Evolutionary conservation across 2,329 filamentous ascomycete species (phyloP).

Genomic region (Fusarium phyllophilum): DNA sequence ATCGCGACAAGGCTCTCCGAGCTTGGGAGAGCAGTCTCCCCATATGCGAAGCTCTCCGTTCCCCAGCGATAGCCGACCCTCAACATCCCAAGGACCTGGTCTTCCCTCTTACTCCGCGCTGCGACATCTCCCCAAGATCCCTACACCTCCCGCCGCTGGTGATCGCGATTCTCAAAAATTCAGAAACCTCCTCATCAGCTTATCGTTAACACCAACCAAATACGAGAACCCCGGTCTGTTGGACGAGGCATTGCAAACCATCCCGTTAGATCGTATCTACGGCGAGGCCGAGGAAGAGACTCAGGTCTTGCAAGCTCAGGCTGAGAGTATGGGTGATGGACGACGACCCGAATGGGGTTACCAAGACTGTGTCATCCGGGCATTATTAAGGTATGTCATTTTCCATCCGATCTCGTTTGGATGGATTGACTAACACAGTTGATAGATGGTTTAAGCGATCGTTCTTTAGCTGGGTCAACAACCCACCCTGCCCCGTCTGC

Average conservation of each 20-base stretch:
- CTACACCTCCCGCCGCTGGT: constrained; percentile 74
- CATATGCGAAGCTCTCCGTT: constrained; percentile 56
- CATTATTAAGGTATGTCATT: constrained; percentile 77
- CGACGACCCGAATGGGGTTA: constrained; percentile 92
- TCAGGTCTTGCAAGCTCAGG: constrained; percentile 87
- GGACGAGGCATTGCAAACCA: constrained; percentile 87
- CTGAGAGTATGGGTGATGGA: constrained; percentile 84
- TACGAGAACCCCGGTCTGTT: constrained; percentile 96
- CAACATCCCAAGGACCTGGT: constrained; percentile 57
- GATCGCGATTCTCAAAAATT: constrained; percentile 79
- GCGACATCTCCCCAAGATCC: constrained; percentile 65
- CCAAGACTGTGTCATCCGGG: constrained; percentile 93
- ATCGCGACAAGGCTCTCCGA: constrained; percentile 69
- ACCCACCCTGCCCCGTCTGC: constrained; percentile 86
- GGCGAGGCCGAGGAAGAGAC: constrained; percentile 93
- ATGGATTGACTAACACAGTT: constrained; percentile 28
- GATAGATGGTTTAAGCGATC: constrained; percentile 86
- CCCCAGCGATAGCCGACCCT: constrained; percentile 55
- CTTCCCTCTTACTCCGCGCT: constrained; percentile 61
- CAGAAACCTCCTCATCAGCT: constrained; percentile 81
- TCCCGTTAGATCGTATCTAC: constrained; percentile 92
- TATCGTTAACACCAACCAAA: constrained; percentile 89
- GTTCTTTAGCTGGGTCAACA: constrained; percentile 98
- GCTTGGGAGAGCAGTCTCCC: constrained; percentile 61
- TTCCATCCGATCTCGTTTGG: background rate